phyloP scores from a whole-genome alignment of 2,329 filamentous ascomycete species.

The Triangularia verruculosa region DNA sequence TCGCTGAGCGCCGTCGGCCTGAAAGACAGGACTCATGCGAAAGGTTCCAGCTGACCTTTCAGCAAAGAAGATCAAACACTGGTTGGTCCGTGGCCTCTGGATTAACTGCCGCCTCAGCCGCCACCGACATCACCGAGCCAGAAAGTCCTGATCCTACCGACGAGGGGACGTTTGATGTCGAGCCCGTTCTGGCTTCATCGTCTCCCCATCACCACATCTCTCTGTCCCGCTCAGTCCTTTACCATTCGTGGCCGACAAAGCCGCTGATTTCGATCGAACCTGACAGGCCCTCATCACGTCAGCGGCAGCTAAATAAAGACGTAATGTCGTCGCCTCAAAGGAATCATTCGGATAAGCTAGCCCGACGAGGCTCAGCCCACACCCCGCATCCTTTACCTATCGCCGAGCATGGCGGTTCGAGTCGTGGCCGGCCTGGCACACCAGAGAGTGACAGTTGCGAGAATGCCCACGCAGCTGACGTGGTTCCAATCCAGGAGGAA shows the following conservation, averaged over 20 bases:
- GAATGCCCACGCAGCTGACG: background rate
- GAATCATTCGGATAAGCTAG: slow-evolving; percentile 5
- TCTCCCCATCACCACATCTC: slow-evolving; percentile 9
- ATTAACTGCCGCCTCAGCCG: slow-evolving; percentile 14
- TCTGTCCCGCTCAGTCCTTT: slow-evolving; percentile 4
- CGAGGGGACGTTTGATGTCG: slow-evolving; percentile 11
- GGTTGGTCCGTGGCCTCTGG: slow-evolving; percentile 15
- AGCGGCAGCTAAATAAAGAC: slow-evolving; percentile 11
- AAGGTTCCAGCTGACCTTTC: slow-evolving; percentile 12
- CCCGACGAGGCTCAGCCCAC: background rate
- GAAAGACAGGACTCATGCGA: slow-evolving; percentile 20
- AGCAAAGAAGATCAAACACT: slow-evolving; percentile 14
- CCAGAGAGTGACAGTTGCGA: background rate
- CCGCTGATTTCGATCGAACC: slow-evolving; percentile 10
- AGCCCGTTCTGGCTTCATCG: slow-evolving; percentile 13
- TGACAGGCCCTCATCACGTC: slow-evolving; percentile 9
- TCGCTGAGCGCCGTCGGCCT: slow-evolving; percentile 6
- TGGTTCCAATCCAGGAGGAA: background rate
- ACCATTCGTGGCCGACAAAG: background rate
- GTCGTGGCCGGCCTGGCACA: background rate
- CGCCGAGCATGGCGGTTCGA: background rate
- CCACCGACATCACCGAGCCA: slow-evolving; percentile 19
- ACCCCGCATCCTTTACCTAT: background rate
- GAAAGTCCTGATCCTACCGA: slow-evolving; percentile 20
- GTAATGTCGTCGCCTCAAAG: slow-evolving; percentile 4